Evolutionary conservation across 1,284 basidiomycete genomes (phyloP), one percentile per base, ranked within the genome.

Genomic region (Cutaneotrichosporon sp.): DNA sequence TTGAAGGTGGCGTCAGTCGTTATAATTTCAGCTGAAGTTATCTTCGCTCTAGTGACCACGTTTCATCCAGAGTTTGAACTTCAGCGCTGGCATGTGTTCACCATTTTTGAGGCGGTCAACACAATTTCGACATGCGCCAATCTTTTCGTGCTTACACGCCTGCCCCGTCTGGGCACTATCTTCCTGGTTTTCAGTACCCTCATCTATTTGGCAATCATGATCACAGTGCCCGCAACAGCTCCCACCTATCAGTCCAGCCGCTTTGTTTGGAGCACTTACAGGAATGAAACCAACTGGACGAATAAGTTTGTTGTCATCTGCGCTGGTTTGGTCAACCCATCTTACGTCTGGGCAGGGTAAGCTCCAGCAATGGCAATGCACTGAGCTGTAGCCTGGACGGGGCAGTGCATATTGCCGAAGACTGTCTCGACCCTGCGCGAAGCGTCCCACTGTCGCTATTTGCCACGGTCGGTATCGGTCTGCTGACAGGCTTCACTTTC

Each of bases 71-170:
- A 30, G 35, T 56, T 60, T 42, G 49, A 45, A n/a, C 39, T 60
- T 21, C 41, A 60, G 38, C 54, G 58, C 17, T 60, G 58, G 58
- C 46, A 47, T 18, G 52, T 60, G 14, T 60, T 56, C 49, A n/a
- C 51, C 13, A 46, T 60, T 17, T 60, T 47, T 37, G 17, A 47
- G n/a, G 39, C 45, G 15, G 30, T 51, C 33, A 54, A 56, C 36
- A 34, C 46, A 14, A 14, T 56, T 38, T 45, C 56, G 14, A 23
- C 61, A 40, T 18, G 21, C 33, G 51, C 23, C 45, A 60, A 60
- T 37, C 45, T 56, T 13, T 49, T 60, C 18, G 48, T 51, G 15
- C 30, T 46, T 10, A 26, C 44, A 4, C 34, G 30, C 3, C 21
- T 46, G 4, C 54, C 54, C 8, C 34, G 37, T 21, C 52, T 55